phyloP scores from a whole-genome alignment of 2,329 filamentous ascomycete species.

The Lasiodiplodia citricola region DNA sequence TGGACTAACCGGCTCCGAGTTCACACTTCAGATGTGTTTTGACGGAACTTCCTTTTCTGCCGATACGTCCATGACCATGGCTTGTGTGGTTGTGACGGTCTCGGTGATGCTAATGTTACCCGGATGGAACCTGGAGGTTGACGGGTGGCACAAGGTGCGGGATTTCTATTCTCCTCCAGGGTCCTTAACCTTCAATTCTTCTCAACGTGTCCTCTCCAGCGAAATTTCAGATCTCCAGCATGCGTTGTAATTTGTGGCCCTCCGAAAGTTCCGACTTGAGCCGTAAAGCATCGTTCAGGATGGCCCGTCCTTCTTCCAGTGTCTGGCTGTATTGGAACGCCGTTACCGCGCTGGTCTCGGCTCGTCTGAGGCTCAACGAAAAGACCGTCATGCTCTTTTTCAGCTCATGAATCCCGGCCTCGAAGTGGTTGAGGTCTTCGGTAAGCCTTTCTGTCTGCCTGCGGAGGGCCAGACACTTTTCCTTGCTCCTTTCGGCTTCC shows the following conservation, averaged over 20 bases:
- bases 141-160: neutral
- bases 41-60: neutral
- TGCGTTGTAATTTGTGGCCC: neutral
- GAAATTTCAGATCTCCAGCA: neutral
- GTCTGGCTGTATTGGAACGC: constrained; percentile 23
- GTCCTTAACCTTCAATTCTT: neutral
- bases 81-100: neutral
- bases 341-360: constrained; percentile 11
- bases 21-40: neutral
- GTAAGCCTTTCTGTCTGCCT: neutral
- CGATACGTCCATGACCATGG: neutral
- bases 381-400: constrained; percentile 12
- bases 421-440: neutral
- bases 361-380: neutral
- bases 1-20: neutral
- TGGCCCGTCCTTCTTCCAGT: constrained; percentile 11
- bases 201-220: neutral
- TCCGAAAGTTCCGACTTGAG: constrained; percentile 1
- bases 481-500: neutral
- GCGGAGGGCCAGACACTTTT: neutral
- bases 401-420: constrained; percentile 2
- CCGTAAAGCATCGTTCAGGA: constrained; percentile 6
- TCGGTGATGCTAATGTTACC: neutral
- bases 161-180: neutral
- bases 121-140: neutral